Evolutionary conservation across 495 filamentous ascomycete genomes (phyloP).

Genomic region (Neurospora intermedia): DNA sequence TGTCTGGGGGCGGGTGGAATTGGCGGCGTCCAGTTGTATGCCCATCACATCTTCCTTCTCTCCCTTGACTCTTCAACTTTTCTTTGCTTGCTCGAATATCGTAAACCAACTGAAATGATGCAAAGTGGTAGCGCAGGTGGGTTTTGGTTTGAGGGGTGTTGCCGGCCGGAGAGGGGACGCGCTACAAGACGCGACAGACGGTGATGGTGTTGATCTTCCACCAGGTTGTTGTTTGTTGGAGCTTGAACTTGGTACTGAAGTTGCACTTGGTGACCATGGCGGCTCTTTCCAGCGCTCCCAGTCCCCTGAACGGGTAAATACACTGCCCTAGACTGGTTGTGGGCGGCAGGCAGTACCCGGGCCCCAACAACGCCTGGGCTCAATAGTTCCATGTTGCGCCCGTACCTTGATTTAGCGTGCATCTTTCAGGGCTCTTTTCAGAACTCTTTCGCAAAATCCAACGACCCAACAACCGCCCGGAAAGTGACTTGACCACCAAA

Average conservation of each 20-base stretch:
- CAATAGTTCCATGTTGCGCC: too few species aligned
- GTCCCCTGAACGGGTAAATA: neutral
- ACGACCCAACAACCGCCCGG: conserved; percentile 7
- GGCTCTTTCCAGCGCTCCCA: neutral
- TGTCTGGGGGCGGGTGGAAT: conserved; percentile 3
- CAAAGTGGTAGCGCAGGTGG: neutral
- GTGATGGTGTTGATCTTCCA: neutral
- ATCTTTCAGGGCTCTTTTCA: neutral
- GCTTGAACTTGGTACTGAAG: neutral
- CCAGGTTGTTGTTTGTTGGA: neutral
- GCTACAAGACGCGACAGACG: neutral
- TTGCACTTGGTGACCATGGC: neutral
- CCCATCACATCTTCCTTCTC: neutral
- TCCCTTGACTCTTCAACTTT: neutral
- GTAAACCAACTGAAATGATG: neutral
- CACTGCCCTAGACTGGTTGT: neutral
- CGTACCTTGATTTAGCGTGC: neutral
- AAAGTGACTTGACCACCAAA: conserved; percentile 6
- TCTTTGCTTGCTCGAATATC: neutral
- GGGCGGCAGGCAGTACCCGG: neutral
- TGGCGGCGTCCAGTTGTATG: neutral
- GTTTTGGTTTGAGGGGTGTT: neutral
- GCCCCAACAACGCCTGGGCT: too few species aligned
- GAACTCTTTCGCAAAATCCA: conserved; percentile 14
- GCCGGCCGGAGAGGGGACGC: neutral